Evolutionary conservation across 352 stramenopile species (phyloP), one percentile per base, ranked within the genome.

Genomic region (Hyaloperonospora brassicae): DNA sequence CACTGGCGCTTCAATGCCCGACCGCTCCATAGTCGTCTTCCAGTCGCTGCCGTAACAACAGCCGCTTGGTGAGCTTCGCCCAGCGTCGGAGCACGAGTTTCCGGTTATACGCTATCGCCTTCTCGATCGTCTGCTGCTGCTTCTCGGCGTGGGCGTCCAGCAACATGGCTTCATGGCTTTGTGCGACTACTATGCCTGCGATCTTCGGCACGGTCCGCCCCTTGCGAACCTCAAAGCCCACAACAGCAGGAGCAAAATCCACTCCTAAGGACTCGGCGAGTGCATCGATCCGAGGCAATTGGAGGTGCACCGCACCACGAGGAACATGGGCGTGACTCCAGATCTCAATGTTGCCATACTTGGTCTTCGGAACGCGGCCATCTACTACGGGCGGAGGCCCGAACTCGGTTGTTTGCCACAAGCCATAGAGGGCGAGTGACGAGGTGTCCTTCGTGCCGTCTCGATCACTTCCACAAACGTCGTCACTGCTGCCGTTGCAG

Each of bases 331-430:
- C 75, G 1, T 68, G 48, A 55, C 81, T 94, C 84, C 84, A 95
- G 41, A 95, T 55, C 50, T 95, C 86, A 44, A 93, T 76, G 61
- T 95, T 95, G 14, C 86, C 84, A 55, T 88, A 93, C 62, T 81
- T 62, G 64, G 92, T 94, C 65, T 89, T 92, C 1, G 84, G 86
- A 1, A 95, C 61, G 5, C 53, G 43, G n/a, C 76, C 77, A 36
- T 92, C 61, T 7, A 87, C 64, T 9, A 94, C 56, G 0, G 61
- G 40, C 1, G 73, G 64, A 31, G 76, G 52, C 13, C 79, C 66
- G 45, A 86, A 76, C 17, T 64, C 68, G 4, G 59, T 62, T 7
- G 86, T 95, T 45, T 95, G 86, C 86, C 86, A 95, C 17, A 62
- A 47, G 5, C 86, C 86, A 50, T 86, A 94, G 23, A 95, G 58